phyloP scores from a whole-genome alignment of 73 alveolate genomes.

The Diophrys sp. region DNA sequence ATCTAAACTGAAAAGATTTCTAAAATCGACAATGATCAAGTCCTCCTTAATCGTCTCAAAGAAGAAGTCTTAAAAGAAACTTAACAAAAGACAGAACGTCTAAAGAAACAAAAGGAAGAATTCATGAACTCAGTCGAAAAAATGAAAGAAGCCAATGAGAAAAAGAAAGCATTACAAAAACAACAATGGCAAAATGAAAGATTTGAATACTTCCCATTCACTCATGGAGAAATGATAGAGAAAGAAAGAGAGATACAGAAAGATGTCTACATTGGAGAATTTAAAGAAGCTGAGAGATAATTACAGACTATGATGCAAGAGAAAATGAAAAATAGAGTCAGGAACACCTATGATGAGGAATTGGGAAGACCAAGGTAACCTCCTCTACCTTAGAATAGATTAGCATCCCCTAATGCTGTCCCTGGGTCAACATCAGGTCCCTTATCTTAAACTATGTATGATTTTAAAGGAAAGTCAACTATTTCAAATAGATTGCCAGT shows the following conservation, averaged over 20 bases:
- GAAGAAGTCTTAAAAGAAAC: slow-evolving; percentile 8
- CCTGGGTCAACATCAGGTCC: not conserved
- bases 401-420: not conserved
- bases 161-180: slow-evolving; percentile 1
- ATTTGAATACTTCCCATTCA: slow-evolving; percentile 50
- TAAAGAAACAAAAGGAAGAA: slow-evolving; percentile 8
- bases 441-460: not conserved
- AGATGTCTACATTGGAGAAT: not conserved
- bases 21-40: slow-evolving; percentile 7
- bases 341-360: not conserved
- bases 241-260: slow-evolving; percentile 1
- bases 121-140: slow-evolving; percentile 17
- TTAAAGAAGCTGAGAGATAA: slow-evolving; percentile 2
- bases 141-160: slow-evolving; percentile 3
- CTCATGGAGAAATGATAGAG: slow-evolving; percentile 63
- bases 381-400: not conserved
- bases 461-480: not conserved
- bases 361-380: not conserved
- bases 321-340: not conserved
- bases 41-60: slow-evolving; percentile 2
- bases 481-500: not conserved
- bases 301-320: not conserved
- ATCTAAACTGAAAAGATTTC: slow-evolving; percentile 1
- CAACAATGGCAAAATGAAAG: not conserved
- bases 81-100: slow-evolving; percentile 9